Conservation (phyloP, 306 rosid species). For the Pterocarpus santalinus region DNA sequence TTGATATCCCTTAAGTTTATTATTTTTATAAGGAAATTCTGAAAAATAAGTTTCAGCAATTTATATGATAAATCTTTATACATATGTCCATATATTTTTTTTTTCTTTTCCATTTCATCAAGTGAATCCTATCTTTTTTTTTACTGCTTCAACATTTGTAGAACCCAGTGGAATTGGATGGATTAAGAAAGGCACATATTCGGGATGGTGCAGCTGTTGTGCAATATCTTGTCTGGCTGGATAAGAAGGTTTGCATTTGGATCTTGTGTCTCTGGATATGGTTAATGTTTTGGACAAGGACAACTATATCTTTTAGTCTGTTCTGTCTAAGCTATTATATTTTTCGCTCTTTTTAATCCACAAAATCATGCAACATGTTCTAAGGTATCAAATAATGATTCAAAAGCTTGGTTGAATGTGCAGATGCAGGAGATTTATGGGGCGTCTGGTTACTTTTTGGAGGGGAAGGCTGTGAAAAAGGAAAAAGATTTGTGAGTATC, state of each 20-base stretch:
- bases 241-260: slow-evolving; percentile 69
- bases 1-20: slow-evolving; percentile 10
- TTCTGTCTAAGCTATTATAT: slow-evolving; percentile 21
- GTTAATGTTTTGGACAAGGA: slow-evolving; percentile 27
- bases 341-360: background rate
- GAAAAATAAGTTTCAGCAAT: slow-evolving; percentile 4
- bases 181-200: slow-evolving; percentile 81
- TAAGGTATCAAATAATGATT: slow-evolving; percentile 38
- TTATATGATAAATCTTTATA: background rate
- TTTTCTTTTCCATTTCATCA: background rate
- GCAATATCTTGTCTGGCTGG: slow-evolving; percentile 96
- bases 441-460: slow-evolving; percentile 92
- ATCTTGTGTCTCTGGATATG: slow-evolving; percentile 35
- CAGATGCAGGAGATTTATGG: slow-evolving; percentile 93
- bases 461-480: slow-evolving; percentile 56
- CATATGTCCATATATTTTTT: background rate
- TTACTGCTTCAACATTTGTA: slow-evolving; percentile 47
- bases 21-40: slow-evolving; percentile 23
- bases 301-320: slow-evolving; percentile 2
- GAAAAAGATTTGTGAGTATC: slow-evolving; percentile 67
- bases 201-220: slow-evolving; percentile 98
- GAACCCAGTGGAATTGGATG: slow-evolving; percentile 93
- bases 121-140: slow-evolving; percentile 9
- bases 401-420: slow-evolving; percentile 52
- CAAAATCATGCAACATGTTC: slow-evolving; percentile 2